Evolutionary conservation across 495 filamentous ascomycete species (phyloP).

Genomic region (Pseudomonodictys pantanalensis): DNA sequence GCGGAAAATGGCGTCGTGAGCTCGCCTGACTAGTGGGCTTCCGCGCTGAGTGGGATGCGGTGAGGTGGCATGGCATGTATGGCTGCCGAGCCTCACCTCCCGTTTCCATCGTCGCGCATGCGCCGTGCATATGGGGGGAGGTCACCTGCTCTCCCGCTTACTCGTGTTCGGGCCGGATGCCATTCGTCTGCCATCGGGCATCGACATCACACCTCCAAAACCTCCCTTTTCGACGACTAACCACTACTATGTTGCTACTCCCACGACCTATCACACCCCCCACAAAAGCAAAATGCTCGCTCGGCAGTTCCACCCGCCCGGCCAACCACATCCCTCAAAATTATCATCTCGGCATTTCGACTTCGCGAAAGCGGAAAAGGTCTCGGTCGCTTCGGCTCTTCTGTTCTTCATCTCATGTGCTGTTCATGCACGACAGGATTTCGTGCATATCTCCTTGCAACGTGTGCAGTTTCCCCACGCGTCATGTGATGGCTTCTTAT

Average conservation of each 20-base stretch:
- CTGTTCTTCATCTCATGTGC: not conserved
- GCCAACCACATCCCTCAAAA: too few relatives aligned
- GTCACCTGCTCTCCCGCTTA: too few relatives aligned
- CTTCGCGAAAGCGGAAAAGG: not conserved
- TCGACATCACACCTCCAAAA: too few relatives aligned
- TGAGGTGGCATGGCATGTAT: not conserved
- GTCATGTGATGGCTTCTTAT: not conserved
- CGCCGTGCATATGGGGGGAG: not conserved
- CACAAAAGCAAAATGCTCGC: too few relatives aligned
- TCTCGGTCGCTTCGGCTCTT: too few relatives aligned
- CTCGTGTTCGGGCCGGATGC: too few relatives aligned
- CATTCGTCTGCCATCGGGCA: too few relatives aligned
- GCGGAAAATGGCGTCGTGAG: conserved; percentile 31
- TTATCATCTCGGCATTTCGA: not conserved
- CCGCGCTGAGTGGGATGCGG: not conserved
- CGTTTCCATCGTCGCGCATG: not conserved
- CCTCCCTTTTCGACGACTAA: too few relatives aligned
- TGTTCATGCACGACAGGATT: not conserved
- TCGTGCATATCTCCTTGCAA: not conserved
- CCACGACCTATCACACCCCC: too few relatives aligned
- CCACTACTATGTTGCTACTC: too few relatives aligned
- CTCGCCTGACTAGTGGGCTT: conserved; percentile 22
- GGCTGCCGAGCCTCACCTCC: not conserved
- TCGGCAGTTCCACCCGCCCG: too few relatives aligned
- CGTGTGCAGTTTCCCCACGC: not conserved